These are phyloP conservation scores for Zygoascus meyerae DNA, from an alignment of 1,139 yeast genomes.

Conservation along the genomic window DNA sequence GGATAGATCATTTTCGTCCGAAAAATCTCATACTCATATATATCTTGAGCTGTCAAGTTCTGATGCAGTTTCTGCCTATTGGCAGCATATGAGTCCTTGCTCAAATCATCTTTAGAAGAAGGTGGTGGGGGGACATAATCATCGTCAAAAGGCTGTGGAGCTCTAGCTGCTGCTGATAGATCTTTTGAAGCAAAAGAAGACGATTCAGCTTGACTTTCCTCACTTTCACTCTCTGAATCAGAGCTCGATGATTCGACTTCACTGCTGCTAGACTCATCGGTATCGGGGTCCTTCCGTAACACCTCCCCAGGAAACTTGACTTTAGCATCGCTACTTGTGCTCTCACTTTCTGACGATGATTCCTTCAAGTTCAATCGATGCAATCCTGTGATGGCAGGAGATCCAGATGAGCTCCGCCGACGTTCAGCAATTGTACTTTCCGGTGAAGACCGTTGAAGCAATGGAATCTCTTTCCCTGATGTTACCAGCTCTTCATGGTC, in stretches of 20 bases:
- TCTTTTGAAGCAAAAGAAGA: background rate
- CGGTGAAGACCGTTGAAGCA: no score
- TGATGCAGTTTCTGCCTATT: constrained; percentile 32
- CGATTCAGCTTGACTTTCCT: background rate
- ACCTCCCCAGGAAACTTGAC: constrained; percentile 1
- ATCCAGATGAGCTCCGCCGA: background rate
- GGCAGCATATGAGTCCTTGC: constrained; percentile 2
- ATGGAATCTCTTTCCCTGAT: no score
- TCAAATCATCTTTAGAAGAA: constrained; percentile 2
- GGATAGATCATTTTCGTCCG: constrained; percentile 43
- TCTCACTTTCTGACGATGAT: no score
- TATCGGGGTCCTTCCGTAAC: constrained; percentile 3
- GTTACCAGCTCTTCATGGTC: no score
- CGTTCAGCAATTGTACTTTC: background rate
- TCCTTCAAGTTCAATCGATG: no score
- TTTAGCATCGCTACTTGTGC: no score
- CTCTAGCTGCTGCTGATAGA: background rate
- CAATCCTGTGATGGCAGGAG: no score
- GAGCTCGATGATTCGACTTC: background rate
- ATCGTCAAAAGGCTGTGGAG: background rate
- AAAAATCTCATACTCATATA: constrained; percentile 45
- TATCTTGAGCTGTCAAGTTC: constrained; percentile 38
- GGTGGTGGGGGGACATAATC: constrained; percentile 1
- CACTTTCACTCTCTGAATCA: constrained; percentile 4
- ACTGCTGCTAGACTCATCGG: constrained; percentile 1